These are phyloP conservation scores for Ceratocystis destructans DNA, from an alignment of 2,329 filamentous ascomycete genomes.

Conservation along the genomic window DNA sequence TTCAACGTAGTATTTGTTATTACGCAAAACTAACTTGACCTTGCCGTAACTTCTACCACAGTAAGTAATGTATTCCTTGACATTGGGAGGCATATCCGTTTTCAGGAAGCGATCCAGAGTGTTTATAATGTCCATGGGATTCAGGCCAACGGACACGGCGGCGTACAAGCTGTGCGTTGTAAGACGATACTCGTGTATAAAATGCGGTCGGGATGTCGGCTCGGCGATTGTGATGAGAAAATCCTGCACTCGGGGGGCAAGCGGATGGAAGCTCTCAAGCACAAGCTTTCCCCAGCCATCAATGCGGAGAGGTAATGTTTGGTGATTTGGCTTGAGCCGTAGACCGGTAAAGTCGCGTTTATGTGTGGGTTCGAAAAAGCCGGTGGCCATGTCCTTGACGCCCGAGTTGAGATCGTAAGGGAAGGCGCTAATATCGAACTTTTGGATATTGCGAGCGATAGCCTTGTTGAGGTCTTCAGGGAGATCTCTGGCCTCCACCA, in stretches of 20 bases:
- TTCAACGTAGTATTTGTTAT: conserved; percentile 89
- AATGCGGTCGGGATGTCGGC: conserved; percentile 75
- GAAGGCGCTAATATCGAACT: conserved; percentile 48
- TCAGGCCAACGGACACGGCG: conserved; percentile 85
- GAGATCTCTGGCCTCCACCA: conserved; percentile 30
- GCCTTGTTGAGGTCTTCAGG: conserved; percentile 34
- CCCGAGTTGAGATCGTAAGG: conserved; percentile 14
- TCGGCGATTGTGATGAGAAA: conserved; percentile 94
- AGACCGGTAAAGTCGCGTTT: conserved; percentile 65
- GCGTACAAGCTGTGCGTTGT: conserved; percentile 90
- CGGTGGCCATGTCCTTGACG: conserved; percentile 33
- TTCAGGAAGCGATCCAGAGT: conserved; percentile 82
- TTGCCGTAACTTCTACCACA: conserved; percentile 90
- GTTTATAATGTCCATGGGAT: conserved; percentile 77
- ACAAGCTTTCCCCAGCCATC: conserved; percentile 79
- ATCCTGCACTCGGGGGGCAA: conserved; percentile 77
- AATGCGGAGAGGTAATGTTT: conserved; percentile 85
- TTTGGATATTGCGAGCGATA: conserved; percentile 41
- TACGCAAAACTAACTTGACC: conserved; percentile 85
- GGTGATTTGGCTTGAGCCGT: conserved; percentile 73
- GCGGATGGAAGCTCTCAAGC: conserved; percentile 82
- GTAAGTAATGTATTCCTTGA: conserved; percentile 61
- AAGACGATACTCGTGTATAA: conserved; percentile 85
- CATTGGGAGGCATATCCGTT: conserved; percentile 67
- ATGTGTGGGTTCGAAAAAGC: conserved; percentile 32